Base-by-base conservation (phyloP, 108 stramenopile genomes). In the Schizochytrium sp. region DNA sequence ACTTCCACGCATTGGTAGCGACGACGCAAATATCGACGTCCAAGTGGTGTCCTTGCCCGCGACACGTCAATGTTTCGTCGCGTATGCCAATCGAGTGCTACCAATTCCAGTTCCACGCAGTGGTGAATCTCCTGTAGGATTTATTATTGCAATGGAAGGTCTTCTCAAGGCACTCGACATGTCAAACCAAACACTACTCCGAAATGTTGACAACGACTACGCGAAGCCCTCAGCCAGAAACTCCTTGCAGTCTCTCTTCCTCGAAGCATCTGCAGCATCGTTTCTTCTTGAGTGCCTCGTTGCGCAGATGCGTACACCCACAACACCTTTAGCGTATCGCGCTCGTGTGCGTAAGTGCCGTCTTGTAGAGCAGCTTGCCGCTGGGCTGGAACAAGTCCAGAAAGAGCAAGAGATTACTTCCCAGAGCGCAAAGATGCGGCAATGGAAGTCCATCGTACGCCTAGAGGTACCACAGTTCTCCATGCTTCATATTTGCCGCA, bases 321-420 rank as follows among this genome's bases (percentile, higher is more conserved):
- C 38, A 10, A 83, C 76, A 5, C 76, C 76, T 5, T 10, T 83
- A n/a, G 28, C 76, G 28, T 83, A 83, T 28, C 47, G 76, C 47
- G 76, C 76, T 17, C 76, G 76, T 2, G 76, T 83, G 47, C 76
- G 76, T 53, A 83, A 83, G 76, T 83, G 76, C 47, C 47, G 53
- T 56, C 76, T 83, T 38, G 15, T 83, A 19, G 76, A 83, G 50
- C 76, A 83, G 76, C 76, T 83, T 55, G 50, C 49, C 19, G 76
- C 47, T 13, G 76, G 55, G 28, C 53, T 83, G 3, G 28, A 17
- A 50, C 47, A 40, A 5, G 10, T 83, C 45, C 53, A 50, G 17
- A 40, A 83, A 28, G 50, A 55, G 5, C n/a, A 10, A 49, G 76
- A 46, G 45, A 13, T n/a, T 17, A 5, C 50, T 2, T 55, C 45